Conservation (phyloP, 108 stramenopile species). For the Fragilaria crotonensis region DNA sequence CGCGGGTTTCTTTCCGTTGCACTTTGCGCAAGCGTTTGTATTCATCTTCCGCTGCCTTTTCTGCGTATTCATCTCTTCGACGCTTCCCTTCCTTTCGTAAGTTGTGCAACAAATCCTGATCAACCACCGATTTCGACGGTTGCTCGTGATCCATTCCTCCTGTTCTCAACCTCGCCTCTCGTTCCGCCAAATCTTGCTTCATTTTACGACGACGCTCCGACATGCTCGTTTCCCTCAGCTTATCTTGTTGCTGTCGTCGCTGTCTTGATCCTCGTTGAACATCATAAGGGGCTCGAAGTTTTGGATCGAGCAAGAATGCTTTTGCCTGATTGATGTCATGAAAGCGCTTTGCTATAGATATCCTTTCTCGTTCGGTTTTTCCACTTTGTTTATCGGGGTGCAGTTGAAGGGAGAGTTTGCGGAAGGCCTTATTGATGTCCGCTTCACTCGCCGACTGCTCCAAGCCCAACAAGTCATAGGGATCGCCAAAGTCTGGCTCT, state of each 20-base stretch:
- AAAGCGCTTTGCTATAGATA: constrained; percentile 20
- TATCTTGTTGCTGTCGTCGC: constrained; percentile 47
- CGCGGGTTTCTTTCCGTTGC: constrained; percentile 15
- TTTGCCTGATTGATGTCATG: constrained; percentile 59
- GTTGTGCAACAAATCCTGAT: constrained; percentile 32
- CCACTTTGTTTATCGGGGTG: constrained; percentile 92
- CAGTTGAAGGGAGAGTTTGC: constrained; percentile 78
- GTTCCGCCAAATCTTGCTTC: constrained; percentile 53
- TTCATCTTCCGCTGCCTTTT: constrained; percentile 34
- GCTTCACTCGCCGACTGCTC: constrained; percentile 34
- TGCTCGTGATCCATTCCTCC: background rate
- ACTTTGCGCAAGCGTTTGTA: constrained; percentile 21
- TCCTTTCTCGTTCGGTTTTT: constrained; percentile 20
- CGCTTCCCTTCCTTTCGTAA: constrained; percentile 58
- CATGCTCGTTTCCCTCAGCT: constrained; percentile 57
- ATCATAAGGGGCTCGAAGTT: constrained; percentile 45
- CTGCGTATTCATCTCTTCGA: constrained; percentile 46
- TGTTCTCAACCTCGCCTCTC: too few relatives aligned
- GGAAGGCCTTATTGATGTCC: constrained; percentile 73
- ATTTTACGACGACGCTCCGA: constrained; percentile 54
- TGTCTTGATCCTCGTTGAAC: constrained; percentile 51
- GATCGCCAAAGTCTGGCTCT: constrained; percentile 50
- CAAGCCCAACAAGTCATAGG: constrained; percentile 57
- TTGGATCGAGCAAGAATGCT: constrained; percentile 51
- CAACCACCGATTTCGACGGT: background rate